Evolutionary conservation across 768 basidiomycete species (phyloP).

Genomic region (Pisolithus orientalis): DNA sequence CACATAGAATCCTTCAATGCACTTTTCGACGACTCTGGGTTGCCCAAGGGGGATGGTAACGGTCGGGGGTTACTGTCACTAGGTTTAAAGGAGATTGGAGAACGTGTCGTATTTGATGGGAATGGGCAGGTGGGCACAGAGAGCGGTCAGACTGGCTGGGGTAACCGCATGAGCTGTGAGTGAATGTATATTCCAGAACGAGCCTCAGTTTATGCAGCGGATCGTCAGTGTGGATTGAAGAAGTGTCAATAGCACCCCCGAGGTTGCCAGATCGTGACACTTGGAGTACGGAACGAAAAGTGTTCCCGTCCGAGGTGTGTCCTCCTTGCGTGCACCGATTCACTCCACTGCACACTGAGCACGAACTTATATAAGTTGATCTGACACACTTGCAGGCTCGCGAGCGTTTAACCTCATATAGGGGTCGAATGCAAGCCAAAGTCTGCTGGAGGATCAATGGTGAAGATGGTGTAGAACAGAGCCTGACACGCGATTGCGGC

Average conservation of each 20-base stretch:
- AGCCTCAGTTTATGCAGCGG: constrained; percentile 4
- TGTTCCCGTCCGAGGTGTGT: constrained; percentile 85
- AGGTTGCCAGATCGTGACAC: constrained; percentile 83
- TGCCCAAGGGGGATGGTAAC: constrained; percentile 66
- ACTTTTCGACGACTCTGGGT: constrained; percentile 88
- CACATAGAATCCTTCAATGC: constrained; percentile 97
- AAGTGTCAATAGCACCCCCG: constrained; percentile 76
- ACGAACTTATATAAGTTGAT: neutral
- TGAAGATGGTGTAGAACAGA: constrained; percentile 59
- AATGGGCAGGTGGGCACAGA: constrained; percentile 47
- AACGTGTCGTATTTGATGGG: constrained; percentile 91
- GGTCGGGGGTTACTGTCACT: constrained; percentile 75
- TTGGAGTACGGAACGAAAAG: constrained; percentile 62
- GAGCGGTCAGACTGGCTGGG: constrained; percentile 54
- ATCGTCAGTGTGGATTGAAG: constrained; percentile 83
- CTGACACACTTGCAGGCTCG: constrained; percentile 55
- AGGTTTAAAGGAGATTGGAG: constrained; percentile 77
- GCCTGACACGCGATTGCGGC: constrained; percentile 79
- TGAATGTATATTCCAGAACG: constrained; percentile 13
- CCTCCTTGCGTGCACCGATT: neutral
- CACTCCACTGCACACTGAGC: neutral
- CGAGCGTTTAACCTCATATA: constrained; percentile 88
- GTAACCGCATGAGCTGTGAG: constrained; percentile 83
- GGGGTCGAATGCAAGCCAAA: constrained; percentile 82
- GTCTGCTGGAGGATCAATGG: constrained; percentile 74